Percentiles rank a stretch among this genome's conserved stretches.
Evolutionary conservation across 192 early-diverging fungal species (phyloP).

Genomic region (Coemansia sp.): DNA sequence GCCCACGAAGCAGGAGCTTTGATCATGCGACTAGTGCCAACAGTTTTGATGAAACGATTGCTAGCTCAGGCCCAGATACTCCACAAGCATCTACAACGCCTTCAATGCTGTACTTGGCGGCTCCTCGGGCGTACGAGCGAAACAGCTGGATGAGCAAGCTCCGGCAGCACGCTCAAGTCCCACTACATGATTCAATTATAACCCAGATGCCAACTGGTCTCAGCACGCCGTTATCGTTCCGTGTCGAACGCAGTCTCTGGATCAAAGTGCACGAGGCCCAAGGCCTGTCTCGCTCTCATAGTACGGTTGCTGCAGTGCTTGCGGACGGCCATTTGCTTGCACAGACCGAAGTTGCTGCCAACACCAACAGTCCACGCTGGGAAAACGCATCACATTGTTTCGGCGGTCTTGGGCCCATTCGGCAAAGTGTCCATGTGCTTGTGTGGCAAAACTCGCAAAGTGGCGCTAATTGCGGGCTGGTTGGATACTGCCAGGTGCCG

Average conservation of each 20-base stretch:
- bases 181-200: constrained; percentile 10
- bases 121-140: constrained; percentile 32
- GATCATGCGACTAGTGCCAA: background rate
- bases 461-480: constrained; percentile 9
- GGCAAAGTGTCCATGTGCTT: constrained; percentile 21
- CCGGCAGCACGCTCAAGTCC: constrained; percentile 18
- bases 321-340: constrained; percentile 37
- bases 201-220: background rate
- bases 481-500: constrained; percentile 44
- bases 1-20: constrained; percentile 13
- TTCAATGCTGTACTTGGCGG: constrained; percentile 30
- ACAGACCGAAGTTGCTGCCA: constrained; percentile 16
- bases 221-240: constrained; percentile 14
- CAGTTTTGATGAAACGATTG: background rate
- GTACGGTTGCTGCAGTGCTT: constrained; percentile 18
- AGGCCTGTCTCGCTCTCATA: constrained; percentile 10
- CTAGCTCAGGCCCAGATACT: too few species aligned
- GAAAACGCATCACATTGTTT: constrained; percentile 28
- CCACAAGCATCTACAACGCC: constrained; percentile 4
- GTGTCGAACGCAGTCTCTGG: constrained; percentile 48
- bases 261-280: constrained; percentile 35
- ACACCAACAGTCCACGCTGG: constrained; percentile 6
- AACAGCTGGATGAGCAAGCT: constrained; percentile 45
- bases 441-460: constrained; percentile 14
- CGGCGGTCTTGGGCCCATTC: constrained; percentile 32